These are phyloP conservation scores for Melastoma candidum DNA, from an alignment of 441 rosid species.

Conservation along the genomic window DNA sequence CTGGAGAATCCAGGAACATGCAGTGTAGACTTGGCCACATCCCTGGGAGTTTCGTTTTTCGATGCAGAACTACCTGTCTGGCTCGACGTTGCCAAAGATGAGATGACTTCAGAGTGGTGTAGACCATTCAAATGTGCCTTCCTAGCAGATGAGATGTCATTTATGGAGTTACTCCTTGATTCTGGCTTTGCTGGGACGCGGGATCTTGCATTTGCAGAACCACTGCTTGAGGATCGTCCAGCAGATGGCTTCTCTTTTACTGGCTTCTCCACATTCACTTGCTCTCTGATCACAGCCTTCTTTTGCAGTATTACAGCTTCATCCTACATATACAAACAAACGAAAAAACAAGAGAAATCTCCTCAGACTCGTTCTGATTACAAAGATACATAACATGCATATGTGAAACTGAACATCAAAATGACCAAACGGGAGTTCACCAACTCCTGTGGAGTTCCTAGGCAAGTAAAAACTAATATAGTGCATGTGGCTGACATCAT, in stretches of 20 bases:
- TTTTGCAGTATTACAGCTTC: conserved; percentile 28
- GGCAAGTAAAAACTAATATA: no score
- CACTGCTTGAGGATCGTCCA: conserved; percentile 29
- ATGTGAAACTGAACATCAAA: no score
- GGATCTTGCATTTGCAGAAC: conserved; percentile 22
- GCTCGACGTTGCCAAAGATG: conserved; percentile 21
- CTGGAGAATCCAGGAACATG: conserved; percentile 55
- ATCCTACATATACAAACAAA: conserved; percentile 19
- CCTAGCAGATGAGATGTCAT: conserved; percentile 25
- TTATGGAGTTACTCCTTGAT: conserved; percentile 25
- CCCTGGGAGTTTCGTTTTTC: conserved; percentile 28
- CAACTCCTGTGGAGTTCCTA: no score
- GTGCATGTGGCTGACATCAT: no score
- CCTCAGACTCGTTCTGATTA: not conserved
- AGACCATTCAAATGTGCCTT: conserved; percentile 35
- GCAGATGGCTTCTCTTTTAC: conserved; percentile 40
- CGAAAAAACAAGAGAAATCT: conserved; percentile 5
- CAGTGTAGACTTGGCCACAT: conserved; percentile 20
- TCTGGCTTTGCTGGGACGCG: conserved; percentile 36
- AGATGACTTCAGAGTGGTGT: conserved; percentile 35
- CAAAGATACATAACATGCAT: no score
- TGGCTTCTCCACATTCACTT: conserved; percentile 41
- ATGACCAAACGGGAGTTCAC: no score
- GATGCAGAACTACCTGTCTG: conserved; percentile 19
- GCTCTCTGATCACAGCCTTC: conserved; percentile 28